Conservation (phyloP, 768 basidiomycete species). For the Lactarius sanguifluus region DNA sequence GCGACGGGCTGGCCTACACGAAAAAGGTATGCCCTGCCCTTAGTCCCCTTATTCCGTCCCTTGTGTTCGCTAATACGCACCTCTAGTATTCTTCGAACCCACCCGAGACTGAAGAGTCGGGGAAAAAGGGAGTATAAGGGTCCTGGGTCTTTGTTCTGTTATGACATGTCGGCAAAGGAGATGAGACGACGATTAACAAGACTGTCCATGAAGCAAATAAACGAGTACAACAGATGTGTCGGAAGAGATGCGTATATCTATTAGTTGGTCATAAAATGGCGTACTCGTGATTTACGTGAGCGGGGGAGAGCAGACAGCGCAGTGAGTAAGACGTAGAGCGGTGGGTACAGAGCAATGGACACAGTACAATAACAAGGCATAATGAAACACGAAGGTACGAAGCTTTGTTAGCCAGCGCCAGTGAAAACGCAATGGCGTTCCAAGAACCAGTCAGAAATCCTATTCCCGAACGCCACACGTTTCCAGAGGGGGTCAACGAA, state of each 20-base stretch:
- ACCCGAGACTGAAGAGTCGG: too few species aligned
- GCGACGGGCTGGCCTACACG: conserved; percentile 19
- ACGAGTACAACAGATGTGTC: neutral
- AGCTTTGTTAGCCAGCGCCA: neutral
- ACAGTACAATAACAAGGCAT: conserved; percentile 9
- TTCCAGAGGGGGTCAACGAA: neutral
- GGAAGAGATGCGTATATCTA: neutral
- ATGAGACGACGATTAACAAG: neutral
- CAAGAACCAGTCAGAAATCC: neutral
- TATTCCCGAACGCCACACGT: neutral
- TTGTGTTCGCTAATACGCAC: neutral
- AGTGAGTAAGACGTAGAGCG: conserved; percentile 1
- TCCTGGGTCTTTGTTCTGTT: neutral
- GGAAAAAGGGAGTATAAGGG: neutral
- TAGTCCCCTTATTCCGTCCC: neutral
- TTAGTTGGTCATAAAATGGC: neutral
- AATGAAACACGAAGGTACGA: neutral
- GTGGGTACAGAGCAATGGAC: neutral
- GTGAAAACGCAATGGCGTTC: neutral
- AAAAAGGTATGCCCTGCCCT: conserved; percentile 12
- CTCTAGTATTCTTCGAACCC: neutral
- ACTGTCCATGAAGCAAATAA: neutral
- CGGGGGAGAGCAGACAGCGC: neutral
- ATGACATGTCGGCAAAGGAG: neutral
- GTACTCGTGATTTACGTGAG: neutral